A percentile compares a stretch with the other conserved stretches of the same genome.
phyloP scores from a whole-genome alignment of 805 yeast genomes.

The Wickerhamomyces chaumierensis region DNA sequence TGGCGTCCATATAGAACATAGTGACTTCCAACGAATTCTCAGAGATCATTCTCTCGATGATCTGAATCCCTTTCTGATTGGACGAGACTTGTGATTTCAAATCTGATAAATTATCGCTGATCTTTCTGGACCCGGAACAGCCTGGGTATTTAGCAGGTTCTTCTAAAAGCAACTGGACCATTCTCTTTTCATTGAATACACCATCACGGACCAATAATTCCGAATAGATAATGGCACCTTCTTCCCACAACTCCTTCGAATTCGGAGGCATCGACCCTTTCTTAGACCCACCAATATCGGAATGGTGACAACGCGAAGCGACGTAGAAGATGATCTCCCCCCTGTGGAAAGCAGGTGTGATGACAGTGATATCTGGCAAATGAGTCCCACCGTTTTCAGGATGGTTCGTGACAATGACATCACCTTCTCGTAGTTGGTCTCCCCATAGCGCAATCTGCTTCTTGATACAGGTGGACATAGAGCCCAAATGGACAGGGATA shows the following conservation, averaged over 20 bases:
- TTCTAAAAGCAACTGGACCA: constrained; percentile 47
- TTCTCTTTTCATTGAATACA: constrained; percentile 60
- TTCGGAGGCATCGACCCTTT: constrained; percentile 96
- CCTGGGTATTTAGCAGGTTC: constrained; percentile 79
- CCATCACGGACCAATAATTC: constrained; percentile 66
- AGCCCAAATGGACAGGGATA: constrained; percentile 78
- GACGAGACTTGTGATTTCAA: constrained; percentile 84
- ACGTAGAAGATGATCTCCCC: constrained; percentile 66
- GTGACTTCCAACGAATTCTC: constrained; percentile 56
- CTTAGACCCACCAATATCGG: constrained; percentile 85
- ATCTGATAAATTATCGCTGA: constrained; percentile 77
- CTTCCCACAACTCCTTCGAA: constrained; percentile 75
- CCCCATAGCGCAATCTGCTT: constrained; percentile 58
- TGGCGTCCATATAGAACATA: constrained; percentile 67
- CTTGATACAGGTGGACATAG: constrained; percentile 73
- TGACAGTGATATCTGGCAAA: constrained; percentile 83
- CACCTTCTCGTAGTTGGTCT: constrained; percentile 56
- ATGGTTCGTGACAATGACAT: constrained; percentile 67
- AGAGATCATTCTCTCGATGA: constrained; percentile 45
- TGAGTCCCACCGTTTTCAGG: constrained; percentile 85
- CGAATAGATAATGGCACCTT: constrained; percentile 81
- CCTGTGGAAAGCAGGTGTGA: constrained; percentile 76
- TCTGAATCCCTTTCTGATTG: constrained; percentile 69
- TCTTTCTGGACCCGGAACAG: constrained; percentile 79
- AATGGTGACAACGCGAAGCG: constrained; percentile 93